These are phyloP conservation scores for Knoxdaviesia proteae DNA, from an alignment of 2,329 filamentous ascomycete genomes.

Conservation along the genomic window DNA sequence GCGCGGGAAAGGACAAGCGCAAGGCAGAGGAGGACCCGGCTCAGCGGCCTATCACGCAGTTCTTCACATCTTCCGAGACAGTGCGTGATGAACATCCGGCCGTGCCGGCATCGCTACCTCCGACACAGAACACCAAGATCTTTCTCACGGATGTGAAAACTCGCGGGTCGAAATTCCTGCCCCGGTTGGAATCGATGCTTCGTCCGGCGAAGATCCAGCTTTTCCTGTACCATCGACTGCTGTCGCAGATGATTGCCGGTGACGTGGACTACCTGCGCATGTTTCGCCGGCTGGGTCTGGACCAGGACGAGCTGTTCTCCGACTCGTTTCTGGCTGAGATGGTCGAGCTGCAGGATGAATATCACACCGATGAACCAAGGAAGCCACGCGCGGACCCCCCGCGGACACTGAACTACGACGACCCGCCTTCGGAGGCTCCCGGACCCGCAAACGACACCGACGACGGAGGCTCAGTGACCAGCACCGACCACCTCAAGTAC, in stretches of 20 bases:
- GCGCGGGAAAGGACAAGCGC: conserved; percentile 7
- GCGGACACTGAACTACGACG: conserved; percentile 5
- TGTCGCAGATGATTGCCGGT: conserved; percentile 55
- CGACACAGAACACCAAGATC: conserved; percentile 14
- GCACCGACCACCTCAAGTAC: conserved; percentile 22
- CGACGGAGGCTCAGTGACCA: conserved; percentile 7
- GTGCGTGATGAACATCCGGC: too few relatives aligned
- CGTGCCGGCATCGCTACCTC: background rate
- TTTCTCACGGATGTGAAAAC: conserved; percentile 88
- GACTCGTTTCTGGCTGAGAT: conserved; percentile 63
- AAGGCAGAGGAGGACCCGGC: conserved; percentile 9
- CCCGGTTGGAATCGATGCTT: conserved; percentile 43
- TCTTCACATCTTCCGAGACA: conserved; percentile 13
- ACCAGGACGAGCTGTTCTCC: conserved; percentile 46
- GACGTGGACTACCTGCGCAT: conserved; percentile 48
- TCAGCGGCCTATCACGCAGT: conserved; percentile 20
- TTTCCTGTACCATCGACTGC: conserved; percentile 70
- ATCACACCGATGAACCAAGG: conserved; percentile 27
- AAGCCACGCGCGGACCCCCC: background rate
- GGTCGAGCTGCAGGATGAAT: conserved; percentile 42
- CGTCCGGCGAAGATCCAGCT: conserved; percentile 70
- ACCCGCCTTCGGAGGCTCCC: conserved; percentile 7
- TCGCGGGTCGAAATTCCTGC: conserved; percentile 39
- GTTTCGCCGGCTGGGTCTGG: conserved; percentile 50
- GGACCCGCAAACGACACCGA: conserved; percentile 4